These are phyloP conservation scores for Wickerhamiella spandovensis DNA, from an alignment of 805 yeast species.

Conservation along the genomic window DNA sequence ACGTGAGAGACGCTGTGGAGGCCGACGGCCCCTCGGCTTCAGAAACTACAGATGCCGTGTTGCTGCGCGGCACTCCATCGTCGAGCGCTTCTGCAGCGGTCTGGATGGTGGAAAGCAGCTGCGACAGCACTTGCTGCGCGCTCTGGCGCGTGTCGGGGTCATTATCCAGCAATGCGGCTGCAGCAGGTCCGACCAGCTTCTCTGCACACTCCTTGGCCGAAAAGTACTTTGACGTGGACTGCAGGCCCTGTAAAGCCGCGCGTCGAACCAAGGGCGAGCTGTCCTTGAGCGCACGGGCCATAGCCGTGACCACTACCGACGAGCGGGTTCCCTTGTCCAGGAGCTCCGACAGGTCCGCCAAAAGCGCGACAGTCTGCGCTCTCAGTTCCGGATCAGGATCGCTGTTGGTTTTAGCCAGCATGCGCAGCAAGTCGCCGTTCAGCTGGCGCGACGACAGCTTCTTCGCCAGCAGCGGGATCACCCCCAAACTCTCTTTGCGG, in stretches of 20 bases:
- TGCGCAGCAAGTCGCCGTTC: constrained; percentile 71
- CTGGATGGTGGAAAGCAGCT: constrained; percentile 43
- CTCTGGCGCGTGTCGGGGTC: constrained; percentile 55
- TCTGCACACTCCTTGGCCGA: constrained; percentile 64
- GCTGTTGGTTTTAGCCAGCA: constrained; percentile 67
- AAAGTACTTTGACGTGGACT: constrained; percentile 48
- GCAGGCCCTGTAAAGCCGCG: constrained; percentile 66
- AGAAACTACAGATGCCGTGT: neutral
- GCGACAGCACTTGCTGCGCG: constrained; percentile 55
- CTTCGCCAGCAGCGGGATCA: constrained; percentile 44
- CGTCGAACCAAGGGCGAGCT: constrained; percentile 59
- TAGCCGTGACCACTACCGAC: constrained; percentile 75
- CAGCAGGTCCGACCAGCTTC: constrained; percentile 69
- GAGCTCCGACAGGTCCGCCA: constrained; percentile 49
- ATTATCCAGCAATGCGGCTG: constrained; percentile 69
- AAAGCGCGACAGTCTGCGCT: constrained; percentile 58
- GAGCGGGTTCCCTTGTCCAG: constrained; percentile 46
- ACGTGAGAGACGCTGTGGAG: neutral
- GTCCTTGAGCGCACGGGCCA: constrained; percentile 70
- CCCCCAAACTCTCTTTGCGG: constrained; percentile 65
- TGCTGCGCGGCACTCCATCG: constrained; percentile 8
- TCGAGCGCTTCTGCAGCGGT: constrained; percentile 29
- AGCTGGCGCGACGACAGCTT: constrained; percentile 65
- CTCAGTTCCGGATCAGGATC: constrained; percentile 67
- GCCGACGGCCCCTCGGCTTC: neutral